phyloP scores from a whole-genome alignment of 306 rosid species.

The Astragalus glycyphyllos region DNA sequence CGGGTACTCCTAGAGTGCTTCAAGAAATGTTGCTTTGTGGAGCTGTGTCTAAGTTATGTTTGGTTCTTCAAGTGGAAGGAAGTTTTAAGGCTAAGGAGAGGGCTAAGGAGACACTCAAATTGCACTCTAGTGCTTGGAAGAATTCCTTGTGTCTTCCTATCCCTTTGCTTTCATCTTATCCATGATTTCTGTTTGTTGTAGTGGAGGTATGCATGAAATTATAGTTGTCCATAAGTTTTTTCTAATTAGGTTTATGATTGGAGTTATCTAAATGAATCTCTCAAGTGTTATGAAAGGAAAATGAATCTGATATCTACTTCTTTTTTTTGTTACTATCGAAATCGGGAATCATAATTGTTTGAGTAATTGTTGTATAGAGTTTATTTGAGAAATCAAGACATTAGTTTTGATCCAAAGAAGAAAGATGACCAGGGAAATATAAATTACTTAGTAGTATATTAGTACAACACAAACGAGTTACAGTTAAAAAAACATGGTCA shows the following conservation, averaged over 20 bases:
- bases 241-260: background rate
- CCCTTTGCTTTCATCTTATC: constrained; percentile 57
- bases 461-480: no score
- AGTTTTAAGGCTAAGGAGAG: constrained; percentile 61
- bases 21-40: constrained; percentile 69
- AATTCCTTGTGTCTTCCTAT: constrained; percentile 60
- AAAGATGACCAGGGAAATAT: no score
- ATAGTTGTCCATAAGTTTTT: constrained; percentile 12
- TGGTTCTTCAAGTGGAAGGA: constrained; percentile 64
- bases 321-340: background rate
- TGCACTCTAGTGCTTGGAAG: constrained; percentile 73
- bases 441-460: no score
- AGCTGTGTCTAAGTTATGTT: constrained; percentile 68
- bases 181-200: constrained; percentile 25
- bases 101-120: constrained; percentile 60
- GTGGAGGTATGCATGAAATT: constrained; percentile 1
- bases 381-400: no score
- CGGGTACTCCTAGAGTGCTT: constrained; percentile 54
- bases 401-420: no score
- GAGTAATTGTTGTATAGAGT: background rate
- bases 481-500: no score
- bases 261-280: constrained; percentile 16
- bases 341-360: background rate
- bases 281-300: constrained; percentile 9
- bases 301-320: constrained; percentile 13